Percentiles rank a stretch among this genome's conserved stretches.
Evolutionary conservation across 2,329 filamentous ascomycete species (phyloP).

Genomic region (Xylariomycetidae sp.): DNA sequence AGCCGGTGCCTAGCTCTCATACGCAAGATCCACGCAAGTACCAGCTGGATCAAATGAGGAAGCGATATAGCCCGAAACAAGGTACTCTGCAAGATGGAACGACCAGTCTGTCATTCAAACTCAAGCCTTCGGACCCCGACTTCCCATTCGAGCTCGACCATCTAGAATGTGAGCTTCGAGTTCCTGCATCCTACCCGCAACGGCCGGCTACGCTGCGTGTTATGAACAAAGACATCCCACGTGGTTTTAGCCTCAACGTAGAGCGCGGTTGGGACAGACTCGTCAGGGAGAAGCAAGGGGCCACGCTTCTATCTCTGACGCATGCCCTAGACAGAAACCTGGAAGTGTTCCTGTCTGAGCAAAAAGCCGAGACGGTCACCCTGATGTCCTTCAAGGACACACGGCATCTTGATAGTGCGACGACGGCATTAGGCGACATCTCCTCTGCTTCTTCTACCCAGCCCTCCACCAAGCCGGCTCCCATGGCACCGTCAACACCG

Average conservation of each 20-base stretch:
- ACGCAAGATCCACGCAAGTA: constrained; percentile 64
- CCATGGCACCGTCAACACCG: constrained; percentile 4
- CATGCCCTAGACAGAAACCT: constrained; percentile 68
- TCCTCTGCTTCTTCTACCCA: constrained; percentile 5
- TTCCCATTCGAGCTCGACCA: constrained; percentile 72
- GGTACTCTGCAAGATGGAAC: constrained; percentile 38
- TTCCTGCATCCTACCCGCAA: constrained; percentile 60
- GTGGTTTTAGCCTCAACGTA: constrained; percentile 70
- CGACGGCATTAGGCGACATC: constrained; percentile 11
- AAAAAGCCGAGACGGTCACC: constrained; percentile 68
- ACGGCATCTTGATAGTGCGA: constrained; percentile 33
- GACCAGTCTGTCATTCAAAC: constrained; percentile 55
- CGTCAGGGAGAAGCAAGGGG: constrained; percentile 45
- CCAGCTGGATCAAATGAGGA: constrained; percentile 66
- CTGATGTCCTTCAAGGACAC: constrained; percentile 57
- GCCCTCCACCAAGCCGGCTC: not conserved
- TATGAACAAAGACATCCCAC: constrained; percentile 61
- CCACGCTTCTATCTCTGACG: constrained; percentile 59
- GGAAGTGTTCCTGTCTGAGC: constrained; percentile 61
- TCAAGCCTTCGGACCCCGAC: constrained; percentile 73
- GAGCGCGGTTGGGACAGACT: constrained; percentile 67
- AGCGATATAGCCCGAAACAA: constrained; percentile 53
- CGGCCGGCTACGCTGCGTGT: constrained; percentile 54
- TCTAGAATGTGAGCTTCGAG: constrained; percentile 60
- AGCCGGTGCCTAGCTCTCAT: constrained; percentile 61